Conservation (phyloP, 1,284 basidiomycete genomes). For the Pascua guehoae region DNA sequence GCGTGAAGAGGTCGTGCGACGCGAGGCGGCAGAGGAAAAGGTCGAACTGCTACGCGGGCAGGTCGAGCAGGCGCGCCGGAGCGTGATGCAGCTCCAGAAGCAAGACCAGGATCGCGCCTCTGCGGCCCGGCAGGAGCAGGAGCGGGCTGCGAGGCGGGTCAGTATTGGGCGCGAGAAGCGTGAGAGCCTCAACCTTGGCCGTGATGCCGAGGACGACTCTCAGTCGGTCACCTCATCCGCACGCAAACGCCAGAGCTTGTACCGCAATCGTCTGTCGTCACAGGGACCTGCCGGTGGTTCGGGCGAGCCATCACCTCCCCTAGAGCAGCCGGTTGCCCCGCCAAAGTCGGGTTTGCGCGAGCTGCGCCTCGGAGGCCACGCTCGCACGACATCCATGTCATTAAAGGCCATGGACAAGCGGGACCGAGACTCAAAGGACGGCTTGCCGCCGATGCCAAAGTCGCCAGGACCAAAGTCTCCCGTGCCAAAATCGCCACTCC, state of each 20-base stretch:
- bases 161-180: background rate
- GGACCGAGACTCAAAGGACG: no score
- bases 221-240: background rate
- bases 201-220: background rate
- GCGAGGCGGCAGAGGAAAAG: slow-evolving; percentile 67
- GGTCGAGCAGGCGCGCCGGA: slow-evolving; percentile 85
- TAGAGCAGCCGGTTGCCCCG: background rate
- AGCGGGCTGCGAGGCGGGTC: background rate
- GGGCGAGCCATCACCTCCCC: slow-evolving; percentile 4
- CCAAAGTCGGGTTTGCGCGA: slow-evolving; percentile 5
- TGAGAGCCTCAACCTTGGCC: background rate
- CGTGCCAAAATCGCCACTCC: background rate
- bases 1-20: slow-evolving; percentile 58
- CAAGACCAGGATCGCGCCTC: slow-evolving; percentile 55
- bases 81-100: slow-evolving; percentile 79
- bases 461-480: background rate
- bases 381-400: background rate
- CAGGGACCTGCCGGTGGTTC: background rate
- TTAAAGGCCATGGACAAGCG: background rate
- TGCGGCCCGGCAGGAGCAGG: slow-evolving; percentile 4
- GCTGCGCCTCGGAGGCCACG: background rate
- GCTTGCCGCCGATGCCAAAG: background rate
- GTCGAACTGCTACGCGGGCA: slow-evolving; percentile 74
- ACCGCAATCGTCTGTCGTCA: background rate
- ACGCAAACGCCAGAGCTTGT: slow-evolving; percentile 14